Evolutionary conservation across 495 filamentous ascomycete genomes (phyloP), one percentile per base, ranked within the genome.

Genomic region (Xylaria acuta): DNA sequence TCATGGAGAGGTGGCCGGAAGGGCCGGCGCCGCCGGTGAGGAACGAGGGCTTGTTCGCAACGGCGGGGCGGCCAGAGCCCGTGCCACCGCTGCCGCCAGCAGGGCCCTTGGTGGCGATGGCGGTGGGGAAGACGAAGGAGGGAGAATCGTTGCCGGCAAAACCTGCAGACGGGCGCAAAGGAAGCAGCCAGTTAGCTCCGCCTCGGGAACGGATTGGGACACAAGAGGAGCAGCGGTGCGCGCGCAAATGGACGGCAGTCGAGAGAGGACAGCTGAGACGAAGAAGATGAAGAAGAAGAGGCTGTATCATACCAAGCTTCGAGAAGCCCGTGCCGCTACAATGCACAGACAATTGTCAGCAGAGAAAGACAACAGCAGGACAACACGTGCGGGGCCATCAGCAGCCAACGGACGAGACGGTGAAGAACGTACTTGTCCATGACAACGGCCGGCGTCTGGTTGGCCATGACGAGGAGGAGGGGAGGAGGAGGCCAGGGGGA

Each of bases 401-500:
- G 65, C 14, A 72, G 63, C 51, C 54, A 62, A 72, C 51, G 66
- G 64, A 51, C 70, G 69, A 67, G 74, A 67, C 73, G 73, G 73
- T n/a, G n/a, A 64, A 58, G 72, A 71, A 88, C 96, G 77, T 91
- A 99, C 96, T 99, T 99, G 96, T 99, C 96, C 94, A 99, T 99
- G 93, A 99, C 96, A 97, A 99, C 97, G 92, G 96, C 96, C 74
- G 96, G 96, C 80, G 96, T 98, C 91, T 98, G 94, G 86, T 90
- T 91, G 75, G 96, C 93, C 96, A 99, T 99, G 64, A 36, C 73
- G 75, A 36, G 49, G 53, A 72, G 27, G n/a, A 68, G 76, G n/a
- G 43, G 53, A 71, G 49, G 53, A 72, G 22, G 25, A 67, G 75
- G 30, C 36, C 60, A 70, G 72, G 73, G 69, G 72, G 74, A 74